Evolutionary conservation across 2,329 filamentous ascomycete genomes (phyloP).

Genomic region (Moelleriella libera): DNA sequence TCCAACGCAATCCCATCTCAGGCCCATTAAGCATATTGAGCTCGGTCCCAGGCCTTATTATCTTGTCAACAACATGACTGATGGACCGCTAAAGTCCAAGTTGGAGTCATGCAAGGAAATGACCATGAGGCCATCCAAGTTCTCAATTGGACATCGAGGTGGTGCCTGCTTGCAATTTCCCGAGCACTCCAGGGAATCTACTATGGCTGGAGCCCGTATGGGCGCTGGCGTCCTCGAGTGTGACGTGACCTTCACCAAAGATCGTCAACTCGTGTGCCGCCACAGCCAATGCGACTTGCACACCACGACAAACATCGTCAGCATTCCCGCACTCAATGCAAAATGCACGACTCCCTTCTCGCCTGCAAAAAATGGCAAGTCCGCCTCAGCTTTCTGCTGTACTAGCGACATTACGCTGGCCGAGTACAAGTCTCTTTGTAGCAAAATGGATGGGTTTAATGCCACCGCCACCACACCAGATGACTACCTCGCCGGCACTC

Average conservation of each 20-base stretch:
- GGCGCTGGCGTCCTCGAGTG: slow-evolving; percentile 54
- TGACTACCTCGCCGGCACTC: slow-evolving; percentile 44
- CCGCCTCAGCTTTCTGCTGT: slow-evolving; percentile 53
- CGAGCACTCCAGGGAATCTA: slow-evolving; percentile 46
- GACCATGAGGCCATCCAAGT: slow-evolving; percentile 34
- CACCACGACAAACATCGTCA: slow-evolving; percentile 54
- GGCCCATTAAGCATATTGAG: slow-evolving; percentile 34
- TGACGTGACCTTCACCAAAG: slow-evolving; percentile 52
- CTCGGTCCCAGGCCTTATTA: slow-evolving; percentile 51
- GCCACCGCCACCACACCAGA: slow-evolving; percentile 39
- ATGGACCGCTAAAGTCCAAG: slow-evolving; percentile 42
- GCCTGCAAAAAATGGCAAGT: slow-evolving; percentile 32
- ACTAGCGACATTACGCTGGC: slow-evolving; percentile 55
- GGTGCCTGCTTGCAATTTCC: slow-evolving; percentile 48
- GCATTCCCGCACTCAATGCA: slow-evolving; percentile 43
- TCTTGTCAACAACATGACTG: slow-evolving; percentile 48
- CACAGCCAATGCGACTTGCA: slow-evolving; percentile 56
- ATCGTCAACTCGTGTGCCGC: slow-evolving; percentile 52
- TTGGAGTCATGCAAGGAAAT: slow-evolving; percentile 44
- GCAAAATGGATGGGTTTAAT: slow-evolving; percentile 56
- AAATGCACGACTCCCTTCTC: slow-evolving; percentile 50
- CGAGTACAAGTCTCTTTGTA: slow-evolving; percentile 54
- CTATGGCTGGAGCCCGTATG: slow-evolving; percentile 50
- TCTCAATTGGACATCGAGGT: slow-evolving; percentile 49
- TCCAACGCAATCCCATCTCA: slow-evolving; percentile 9